These are phyloP conservation scores for Microstegium vimineum DNA, from an alignment of 176 grass and related monocot genomes.

Conservation along the genomic window DNA sequence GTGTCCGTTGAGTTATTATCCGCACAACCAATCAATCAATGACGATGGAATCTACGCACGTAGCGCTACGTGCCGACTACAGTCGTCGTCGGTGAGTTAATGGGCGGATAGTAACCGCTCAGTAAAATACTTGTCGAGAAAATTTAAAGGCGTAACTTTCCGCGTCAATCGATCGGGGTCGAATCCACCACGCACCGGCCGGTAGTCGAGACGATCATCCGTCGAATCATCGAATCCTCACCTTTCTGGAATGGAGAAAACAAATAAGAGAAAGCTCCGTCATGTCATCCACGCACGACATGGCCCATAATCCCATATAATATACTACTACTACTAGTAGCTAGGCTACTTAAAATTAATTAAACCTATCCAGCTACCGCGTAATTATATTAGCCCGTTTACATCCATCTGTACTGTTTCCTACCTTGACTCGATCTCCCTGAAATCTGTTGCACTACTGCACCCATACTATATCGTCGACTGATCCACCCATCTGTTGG, in stretches of 20 bases:
- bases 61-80: neutral
- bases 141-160: neutral
- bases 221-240: slow-evolving; percentile 23
- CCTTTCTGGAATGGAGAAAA: neutral
- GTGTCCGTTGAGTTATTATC: too few species aligned
- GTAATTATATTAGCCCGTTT: neutral
- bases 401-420: neutral
- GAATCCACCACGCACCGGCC: slow-evolving; percentile 5
- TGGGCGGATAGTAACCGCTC: neutral
- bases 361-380: slow-evolving; percentile 24
- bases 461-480: neutral
- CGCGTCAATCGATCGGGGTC: neutral
- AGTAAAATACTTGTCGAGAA: slow-evolving; percentile 14
- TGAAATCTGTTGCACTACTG: neutral
- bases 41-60: neutral
- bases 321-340: neutral
- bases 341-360: neutral
- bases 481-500: neutral
- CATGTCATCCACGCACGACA: neutral
- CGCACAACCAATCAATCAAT: too few species aligned
- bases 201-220: neutral
- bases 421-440: neutral
- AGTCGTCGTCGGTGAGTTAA: neutral
- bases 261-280: neutral
- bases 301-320: neutral